phyloP scores from a whole-genome alignment of 305 asterid genomes.

The Fraxinus nigra region DNA sequence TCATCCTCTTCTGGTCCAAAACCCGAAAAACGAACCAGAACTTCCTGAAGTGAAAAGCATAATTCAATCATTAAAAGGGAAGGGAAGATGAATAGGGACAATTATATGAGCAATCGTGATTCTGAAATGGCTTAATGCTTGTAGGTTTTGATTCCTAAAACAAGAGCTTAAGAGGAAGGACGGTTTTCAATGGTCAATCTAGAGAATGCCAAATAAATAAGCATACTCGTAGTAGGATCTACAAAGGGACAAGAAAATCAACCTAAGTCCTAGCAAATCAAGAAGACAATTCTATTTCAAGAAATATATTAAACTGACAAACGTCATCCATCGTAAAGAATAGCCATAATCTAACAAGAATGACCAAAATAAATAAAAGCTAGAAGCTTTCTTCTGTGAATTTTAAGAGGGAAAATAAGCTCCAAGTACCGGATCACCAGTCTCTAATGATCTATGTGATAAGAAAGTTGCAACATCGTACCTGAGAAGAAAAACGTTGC shows the following conservation, averaged over 20 bases:
- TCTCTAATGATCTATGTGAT: constrained; percentile 72
- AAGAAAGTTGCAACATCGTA: constrained; percentile 79
- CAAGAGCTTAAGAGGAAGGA: neutral
- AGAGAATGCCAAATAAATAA: neutral
- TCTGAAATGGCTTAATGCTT: neutral
- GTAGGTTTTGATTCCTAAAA: neutral
- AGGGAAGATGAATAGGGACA: neutral
- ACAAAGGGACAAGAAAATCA: neutral
- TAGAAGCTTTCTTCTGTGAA: constrained; percentile 16
- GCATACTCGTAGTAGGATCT: neutral
- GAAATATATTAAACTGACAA: neutral
- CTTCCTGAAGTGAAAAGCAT: constrained; percentile 63
- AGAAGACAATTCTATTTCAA: neutral
- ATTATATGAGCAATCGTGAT: neutral
- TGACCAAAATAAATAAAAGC: constrained; percentile 16
- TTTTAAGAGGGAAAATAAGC: constrained; percentile 20
- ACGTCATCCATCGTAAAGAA: neutral
- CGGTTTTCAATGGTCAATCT: neutral
- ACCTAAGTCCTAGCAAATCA: neutral
- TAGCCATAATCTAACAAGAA: neutral
- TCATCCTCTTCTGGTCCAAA: constrained; percentile 95
- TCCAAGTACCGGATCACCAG: constrained; percentile 75
- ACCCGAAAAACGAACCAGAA: constrained; percentile 88
- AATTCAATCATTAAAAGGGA: neutral
- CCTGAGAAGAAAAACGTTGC: constrained; percentile 43